Evolutionary conservation across 139 green algal genomes (phyloP).

Genomic region (Coccomyxa sp.): DNA sequence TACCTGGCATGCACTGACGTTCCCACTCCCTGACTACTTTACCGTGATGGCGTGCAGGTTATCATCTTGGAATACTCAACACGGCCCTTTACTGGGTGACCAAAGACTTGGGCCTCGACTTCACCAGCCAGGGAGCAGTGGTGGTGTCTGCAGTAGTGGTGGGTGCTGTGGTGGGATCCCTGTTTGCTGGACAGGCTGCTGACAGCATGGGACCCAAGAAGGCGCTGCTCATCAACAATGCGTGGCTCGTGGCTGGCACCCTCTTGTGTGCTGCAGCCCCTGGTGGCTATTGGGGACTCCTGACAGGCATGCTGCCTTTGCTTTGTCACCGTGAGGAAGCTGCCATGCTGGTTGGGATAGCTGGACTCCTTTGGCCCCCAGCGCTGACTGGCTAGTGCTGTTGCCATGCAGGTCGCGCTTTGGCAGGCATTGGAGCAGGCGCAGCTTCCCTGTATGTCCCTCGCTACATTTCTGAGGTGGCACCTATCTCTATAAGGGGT

Average conservation of each 20-base stretch:
- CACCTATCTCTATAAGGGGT: slow-evolving; percentile 51
- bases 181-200: slow-evolving; percentile 38
- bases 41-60: slow-evolving; percentile 22
- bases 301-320: slow-evolving; percentile 6
- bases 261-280: slow-evolving; percentile 16
- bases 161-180: slow-evolving; percentile 31
- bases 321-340: background rate
- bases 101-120: slow-evolving; percentile 23
- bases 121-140: slow-evolving; percentile 7
- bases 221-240: slow-evolving; percentile 30
- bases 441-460: slow-evolving; percentile 52
- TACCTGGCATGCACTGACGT: too few relatives aligned
- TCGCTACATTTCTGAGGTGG: slow-evolving; percentile 61
- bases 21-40: too few relatives aligned
- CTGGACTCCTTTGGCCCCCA: too few relatives aligned
- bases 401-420: slow-evolving; percentile 25
- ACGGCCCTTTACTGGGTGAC: slow-evolving; percentile 30
- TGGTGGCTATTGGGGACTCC: slow-evolving; percentile 9
- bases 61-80: slow-evolving; percentile 62
- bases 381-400: background rate
- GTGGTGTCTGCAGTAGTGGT: slow-evolving; percentile 41
- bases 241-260: slow-evolving; percentile 30
- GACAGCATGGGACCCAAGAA: slow-evolving; percentile 40
- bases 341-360: too few relatives aligned
- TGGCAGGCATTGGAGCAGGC: slow-evolving; percentile 48